A percentile compares a stretch with the other conserved stretches of the same genome.
phyloP scores from a whole-genome alignment of 2,329 filamentous ascomycete species.

The Mariannaea elegans region DNA sequence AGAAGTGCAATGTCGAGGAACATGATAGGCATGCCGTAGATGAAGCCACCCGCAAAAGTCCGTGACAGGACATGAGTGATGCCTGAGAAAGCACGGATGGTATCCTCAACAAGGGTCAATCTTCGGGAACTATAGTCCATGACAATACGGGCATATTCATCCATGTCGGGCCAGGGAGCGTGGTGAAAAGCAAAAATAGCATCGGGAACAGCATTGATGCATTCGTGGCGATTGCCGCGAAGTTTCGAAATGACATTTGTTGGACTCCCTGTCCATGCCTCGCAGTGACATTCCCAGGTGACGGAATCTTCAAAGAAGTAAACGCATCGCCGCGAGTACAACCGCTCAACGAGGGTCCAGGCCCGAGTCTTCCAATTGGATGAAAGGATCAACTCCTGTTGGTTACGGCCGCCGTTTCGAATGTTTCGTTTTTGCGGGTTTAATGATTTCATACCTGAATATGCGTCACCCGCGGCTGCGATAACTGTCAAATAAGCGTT shows the following conservation, averaged over 20 bases:
- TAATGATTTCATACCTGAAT: constrained; percentile 49
- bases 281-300: constrained; percentile 58
- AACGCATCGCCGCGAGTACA: constrained; percentile 53
- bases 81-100: constrained; percentile 52
- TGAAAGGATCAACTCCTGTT: constrained; percentile 50
- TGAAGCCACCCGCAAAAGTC: constrained; percentile 53
- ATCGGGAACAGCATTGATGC: constrained; percentile 43
- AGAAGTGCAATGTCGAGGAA: constrained; percentile 56
- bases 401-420: constrained; percentile 40
- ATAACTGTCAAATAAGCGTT: constrained; percentile 56
- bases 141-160: constrained; percentile 55
- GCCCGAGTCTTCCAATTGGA: constrained; percentile 52
- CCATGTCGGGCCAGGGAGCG: constrained; percentile 55
- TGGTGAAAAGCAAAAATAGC: constrained; percentile 51
- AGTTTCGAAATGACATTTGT: constrained; percentile 44
- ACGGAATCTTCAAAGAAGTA: constrained; percentile 55
- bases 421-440: constrained; percentile 45
- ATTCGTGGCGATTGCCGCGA: constrained; percentile 45
- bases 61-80: constrained; percentile 53
- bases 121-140: constrained; percentile 54
- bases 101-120: constrained; percentile 53
- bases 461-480: constrained; percentile 51
- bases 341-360: constrained; percentile 55
- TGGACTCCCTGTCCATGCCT: constrained; percentile 50
- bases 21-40: constrained; percentile 57